A percentile compares a stretch with the other conserved stretches of the same genome.
phyloP scores from a whole-genome alignment of 1,139 yeast species.

The Kurtzmaniella natalensis region DNA sequence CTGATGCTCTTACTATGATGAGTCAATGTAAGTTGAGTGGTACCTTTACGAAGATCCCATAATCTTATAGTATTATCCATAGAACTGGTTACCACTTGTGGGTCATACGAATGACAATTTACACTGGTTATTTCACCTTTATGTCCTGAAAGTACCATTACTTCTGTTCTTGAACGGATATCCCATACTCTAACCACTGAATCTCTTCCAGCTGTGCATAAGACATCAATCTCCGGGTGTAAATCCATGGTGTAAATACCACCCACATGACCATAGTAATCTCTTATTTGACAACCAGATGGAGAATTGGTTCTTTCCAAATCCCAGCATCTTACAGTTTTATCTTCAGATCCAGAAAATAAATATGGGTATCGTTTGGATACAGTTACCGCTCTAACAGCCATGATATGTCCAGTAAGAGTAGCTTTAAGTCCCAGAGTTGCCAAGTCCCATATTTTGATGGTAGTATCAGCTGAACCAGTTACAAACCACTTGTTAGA shows the following conservation, averaged over 20 bases:
- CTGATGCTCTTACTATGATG: slow-evolving; percentile 84
- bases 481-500: slow-evolving; percentile 89
- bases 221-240: slow-evolving; percentile 81
- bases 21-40: slow-evolving; percentile 54
- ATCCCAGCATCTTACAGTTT: slow-evolving; percentile 96
- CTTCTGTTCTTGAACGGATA: slow-evolving; percentile 71
- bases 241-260: slow-evolving; percentile 80
- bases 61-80: slow-evolving; percentile 80
- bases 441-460: slow-evolving; percentile 89
- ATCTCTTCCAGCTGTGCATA: slow-evolving; percentile 92
- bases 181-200: slow-evolving; percentile 91
- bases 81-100: slow-evolving; percentile 80
- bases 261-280: slow-evolving; percentile 91
- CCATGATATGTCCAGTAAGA: slow-evolving; percentile 87
- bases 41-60: slow-evolving; percentile 65
- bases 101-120: slow-evolving; percentile 65
- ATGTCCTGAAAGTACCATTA: slow-evolving; percentile 81
- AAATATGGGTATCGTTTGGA: slow-evolving; percentile 80
- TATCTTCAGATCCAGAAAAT: slow-evolving; percentile 92
- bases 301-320: slow-evolving; percentile 73
- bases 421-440: slow-evolving; percentile 66
- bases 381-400: slow-evolving; percentile 71
- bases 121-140: slow-evolving; percentile 69
- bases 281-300: slow-evolving; percentile 56
- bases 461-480: slow-evolving; percentile 84